Evolutionary conservation across 2,329 filamentous ascomycete genomes (phyloP).

Genomic region (Alternaria triticimaculans): DNA sequence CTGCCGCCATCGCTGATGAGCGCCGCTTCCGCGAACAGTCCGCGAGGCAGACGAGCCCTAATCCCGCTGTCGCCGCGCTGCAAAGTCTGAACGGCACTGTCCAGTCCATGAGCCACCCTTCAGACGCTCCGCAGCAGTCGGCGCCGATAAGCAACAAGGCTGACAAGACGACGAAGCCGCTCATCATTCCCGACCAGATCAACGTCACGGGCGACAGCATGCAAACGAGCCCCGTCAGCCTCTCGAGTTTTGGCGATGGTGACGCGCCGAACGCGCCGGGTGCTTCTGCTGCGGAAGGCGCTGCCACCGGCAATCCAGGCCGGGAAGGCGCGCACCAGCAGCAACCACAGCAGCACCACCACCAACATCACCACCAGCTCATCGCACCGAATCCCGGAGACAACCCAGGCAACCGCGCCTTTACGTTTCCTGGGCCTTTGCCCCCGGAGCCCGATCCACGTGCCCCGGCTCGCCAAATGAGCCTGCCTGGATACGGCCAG

Average conservation of each 20-base stretch:
- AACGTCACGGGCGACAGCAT: conserved; percentile 51
- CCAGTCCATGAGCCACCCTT: conserved; percentile 41
- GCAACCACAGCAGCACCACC: conserved; percentile 31
- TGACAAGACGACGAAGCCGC: conserved; percentile 55
- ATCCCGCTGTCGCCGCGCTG: conserved; percentile 54
- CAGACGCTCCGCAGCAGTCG: conserved; percentile 52
- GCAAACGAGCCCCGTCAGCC: conserved; percentile 61
- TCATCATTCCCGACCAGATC: conserved; percentile 56
- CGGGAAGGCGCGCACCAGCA: conserved; percentile 48
- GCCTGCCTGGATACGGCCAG: conserved; percentile 63
- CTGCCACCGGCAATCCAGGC: conserved; percentile 52
- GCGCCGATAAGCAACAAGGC: conserved; percentile 58
- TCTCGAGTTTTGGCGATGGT: conserved; percentile 61
- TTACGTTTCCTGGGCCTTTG: conserved; percentile 69
- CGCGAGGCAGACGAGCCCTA: conserved; percentile 56
- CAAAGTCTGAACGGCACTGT: conserved; percentile 52
- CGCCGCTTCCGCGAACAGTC: conserved; percentile 52
- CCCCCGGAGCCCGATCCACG: conserved; percentile 57
- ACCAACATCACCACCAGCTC: conserved; percentile 40
- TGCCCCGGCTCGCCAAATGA: conserved; percentile 63
- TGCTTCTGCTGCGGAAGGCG: conserved; percentile 59
- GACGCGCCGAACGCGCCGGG: conserved; percentile 57
- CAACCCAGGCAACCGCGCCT: conserved; percentile 59
- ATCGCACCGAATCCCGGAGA: conserved; percentile 47
- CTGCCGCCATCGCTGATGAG: conserved; percentile 57